Evolutionary conservation across 768 basidiomycete species (phyloP), one percentile per base, ranked within the genome.

Genomic region (Leccinellum luteum): DNA sequence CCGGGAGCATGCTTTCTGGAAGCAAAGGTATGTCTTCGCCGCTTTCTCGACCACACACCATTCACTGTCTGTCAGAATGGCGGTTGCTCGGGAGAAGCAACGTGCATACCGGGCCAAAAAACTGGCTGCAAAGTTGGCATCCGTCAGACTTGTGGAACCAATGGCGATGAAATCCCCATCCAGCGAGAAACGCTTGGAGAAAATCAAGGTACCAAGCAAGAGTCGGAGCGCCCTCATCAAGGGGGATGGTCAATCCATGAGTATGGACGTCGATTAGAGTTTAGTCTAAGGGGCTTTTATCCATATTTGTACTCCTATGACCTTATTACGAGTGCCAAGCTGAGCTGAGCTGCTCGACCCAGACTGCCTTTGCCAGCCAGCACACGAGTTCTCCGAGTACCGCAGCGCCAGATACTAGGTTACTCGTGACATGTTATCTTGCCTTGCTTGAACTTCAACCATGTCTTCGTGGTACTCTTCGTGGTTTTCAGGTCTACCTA

Each of bases 1-100:
- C 70, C 81, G 97, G 73, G 97, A 98, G 70, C 83, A 87, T 60
- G 93, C 90, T 21, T 98, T 98, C 84, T 98, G 88, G 87, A 98
- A 94, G 77, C 91, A 91, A 78, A 84, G 90, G 89, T 85, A 57
- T 58, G 77, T 67, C n/a, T 38, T 19, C 19, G 6, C 10, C 3
- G 17, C 32, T 44, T 48, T 10, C 30, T 48, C 5, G 19, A 3
- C 12, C 9, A 49, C 21, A 23, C 13, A 15, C 17, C 19, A 45
- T 43, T 48, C 12, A 56, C 17, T 4, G 51, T n/a, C 12, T 28
- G 59, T 23, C 65, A 96, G 94, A 68, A 95, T 97, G 94, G 85
- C 88, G 15, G 81, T 81, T 61, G 87, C 87, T 67, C 84, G 86
- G 61, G 86, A 91, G 71, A 92, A 89, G 71, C 84, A 87, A 62